phyloP scores from a whole-genome alignment of 805 yeast species.

The Hanseniaspora lindneri region DNA sequence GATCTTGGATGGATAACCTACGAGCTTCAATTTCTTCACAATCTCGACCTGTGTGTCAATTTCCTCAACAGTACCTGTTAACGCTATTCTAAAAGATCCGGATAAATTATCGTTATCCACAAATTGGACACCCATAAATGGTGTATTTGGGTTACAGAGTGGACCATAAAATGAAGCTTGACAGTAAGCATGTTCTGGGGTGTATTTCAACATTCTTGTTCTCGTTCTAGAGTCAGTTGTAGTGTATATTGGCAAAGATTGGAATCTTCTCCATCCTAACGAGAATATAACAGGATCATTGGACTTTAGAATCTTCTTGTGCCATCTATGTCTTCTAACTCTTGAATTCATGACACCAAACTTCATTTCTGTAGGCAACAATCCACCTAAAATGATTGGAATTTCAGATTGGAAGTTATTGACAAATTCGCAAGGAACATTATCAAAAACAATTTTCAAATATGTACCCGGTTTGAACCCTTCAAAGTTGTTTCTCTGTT shows the following conservation, averaged over 20 bases:
- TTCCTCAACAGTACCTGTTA: constrained; percentile 92
- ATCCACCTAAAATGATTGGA: constrained; percentile 84
- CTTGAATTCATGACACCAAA: constrained; percentile 89
- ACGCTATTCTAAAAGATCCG: constrained; percentile 86
- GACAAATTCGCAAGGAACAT: constrained; percentile 78
- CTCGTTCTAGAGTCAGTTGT: constrained; percentile 96
- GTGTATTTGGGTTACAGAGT: constrained; percentile 90
- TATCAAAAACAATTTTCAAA: constrained; percentile 74
- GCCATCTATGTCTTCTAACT: constrained; percentile 98
- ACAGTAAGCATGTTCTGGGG: constrained; percentile 97
- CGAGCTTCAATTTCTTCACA: constrained; percentile 87
- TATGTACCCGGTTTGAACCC: constrained; percentile 91
- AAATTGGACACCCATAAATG: constrained; percentile 87
- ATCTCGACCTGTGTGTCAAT: constrained; percentile 80
- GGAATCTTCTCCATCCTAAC: constrained; percentile 97
- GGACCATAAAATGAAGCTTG: constrained; percentile 95
- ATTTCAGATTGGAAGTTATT: constrained; percentile 74
- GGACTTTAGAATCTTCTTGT: constrained; percentile 84
- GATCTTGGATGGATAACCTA: constrained; percentile 87
- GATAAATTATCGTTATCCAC: constrained; percentile 76
- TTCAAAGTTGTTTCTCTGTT: constrained; percentile 69
- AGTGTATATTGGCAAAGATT: constrained; percentile 88
- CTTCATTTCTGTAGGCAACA: constrained; percentile 78
- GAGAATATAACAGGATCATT: constrained; percentile 92
- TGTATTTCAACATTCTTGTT: constrained; percentile 93